Percentiles rank a stretch among this genome's conserved stretches.
phyloP scores from a whole-genome alignment of 2,329 filamentous ascomycete genomes.

The Bipolaris oryzae region DNA sequence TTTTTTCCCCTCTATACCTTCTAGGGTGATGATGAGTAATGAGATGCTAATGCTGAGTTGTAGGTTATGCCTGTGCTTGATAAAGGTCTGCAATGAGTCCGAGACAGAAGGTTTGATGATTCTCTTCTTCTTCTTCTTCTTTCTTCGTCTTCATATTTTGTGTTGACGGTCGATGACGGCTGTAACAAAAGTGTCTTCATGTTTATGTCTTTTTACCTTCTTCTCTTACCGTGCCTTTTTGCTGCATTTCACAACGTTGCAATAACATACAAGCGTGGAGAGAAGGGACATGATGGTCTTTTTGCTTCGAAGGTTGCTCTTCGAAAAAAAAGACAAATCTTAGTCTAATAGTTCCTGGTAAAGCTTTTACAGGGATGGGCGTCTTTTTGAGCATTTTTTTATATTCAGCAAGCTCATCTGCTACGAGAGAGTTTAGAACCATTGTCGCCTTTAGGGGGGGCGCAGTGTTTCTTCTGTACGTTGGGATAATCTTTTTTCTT shows the following conservation, averaged over 20 bases:
- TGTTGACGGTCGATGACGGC: not conserved
- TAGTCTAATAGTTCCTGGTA: not conserved
- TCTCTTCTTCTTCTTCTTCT: not conserved
- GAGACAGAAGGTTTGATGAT: not conserved
- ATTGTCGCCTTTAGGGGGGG: not conserved
- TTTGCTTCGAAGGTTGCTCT: not conserved
- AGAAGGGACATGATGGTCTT: not conserved
- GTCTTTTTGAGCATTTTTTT: not conserved
- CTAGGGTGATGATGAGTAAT: not conserved
- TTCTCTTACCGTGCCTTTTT: not conserved
- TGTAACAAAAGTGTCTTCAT: conserved; percentile 11
- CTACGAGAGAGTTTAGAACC: not conserved
- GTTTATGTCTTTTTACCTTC: not conserved
- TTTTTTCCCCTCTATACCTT: too few species aligned
- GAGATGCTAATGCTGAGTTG: conserved; percentile 9
- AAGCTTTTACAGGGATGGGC: not conserved
- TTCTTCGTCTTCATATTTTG: not conserved
- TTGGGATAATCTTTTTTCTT: not conserved
- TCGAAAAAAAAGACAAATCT: not conserved
- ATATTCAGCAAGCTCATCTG: too few species aligned
- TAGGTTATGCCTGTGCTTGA: conserved; percentile 44
- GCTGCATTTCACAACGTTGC: not conserved
- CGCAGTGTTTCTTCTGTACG: not conserved
- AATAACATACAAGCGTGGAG: not conserved
- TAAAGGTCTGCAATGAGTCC: conserved; percentile 27